Percentiles rank a stretch among this genome's conserved stretches.
phyloP scores from a whole-genome alignment of 441 rosid genomes.

The Pelargonium fulgidum region DNA sequence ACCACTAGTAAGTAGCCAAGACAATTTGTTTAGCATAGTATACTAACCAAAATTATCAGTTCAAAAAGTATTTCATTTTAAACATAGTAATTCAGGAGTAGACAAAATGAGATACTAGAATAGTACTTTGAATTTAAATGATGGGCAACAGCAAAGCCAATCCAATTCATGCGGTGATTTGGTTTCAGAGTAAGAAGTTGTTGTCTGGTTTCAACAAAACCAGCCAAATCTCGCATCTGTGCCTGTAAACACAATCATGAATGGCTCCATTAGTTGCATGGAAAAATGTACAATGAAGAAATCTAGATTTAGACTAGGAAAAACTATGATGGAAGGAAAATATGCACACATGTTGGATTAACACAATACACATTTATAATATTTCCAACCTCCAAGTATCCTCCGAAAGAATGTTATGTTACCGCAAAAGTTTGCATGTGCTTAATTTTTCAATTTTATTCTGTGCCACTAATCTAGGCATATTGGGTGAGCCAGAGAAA shows the following conservation, averaged over 20 bases:
- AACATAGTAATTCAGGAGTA: neutral
- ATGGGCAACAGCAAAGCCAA: conserved; percentile 98
- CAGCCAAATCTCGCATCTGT: conserved; percentile 97
- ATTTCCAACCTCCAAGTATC: neutral
- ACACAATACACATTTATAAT: neutral
- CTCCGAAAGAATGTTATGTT: neutral
- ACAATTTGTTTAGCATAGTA: conserved; percentile 7
- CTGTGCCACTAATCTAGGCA: neutral
- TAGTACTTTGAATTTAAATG: conserved; percentile 83
- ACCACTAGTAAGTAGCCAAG: conserved; percentile 35
- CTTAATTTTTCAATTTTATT: neutral
- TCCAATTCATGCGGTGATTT: conserved; percentile 99
- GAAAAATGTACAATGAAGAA: neutral
- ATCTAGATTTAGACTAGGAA: neutral
- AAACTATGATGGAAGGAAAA: neutral
- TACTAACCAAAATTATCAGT: neutral
- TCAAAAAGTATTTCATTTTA: neutral
- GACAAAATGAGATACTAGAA: conserved; percentile 21
- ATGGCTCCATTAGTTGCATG: neutral
- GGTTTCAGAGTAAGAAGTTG: conserved; percentile 92
- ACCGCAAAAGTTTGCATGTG: neutral
- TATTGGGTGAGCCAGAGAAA: neutral
- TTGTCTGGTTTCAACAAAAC: conserved; percentile 97
- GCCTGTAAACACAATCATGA: conserved; percentile 52
- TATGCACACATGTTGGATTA: conserved; percentile 5